Percentiles rank a stretch among this genome's conserved stretches.
Evolutionary conservation across 306 rosid genomes (phyloP).

Genomic region (Trifolium pratense): DNA sequence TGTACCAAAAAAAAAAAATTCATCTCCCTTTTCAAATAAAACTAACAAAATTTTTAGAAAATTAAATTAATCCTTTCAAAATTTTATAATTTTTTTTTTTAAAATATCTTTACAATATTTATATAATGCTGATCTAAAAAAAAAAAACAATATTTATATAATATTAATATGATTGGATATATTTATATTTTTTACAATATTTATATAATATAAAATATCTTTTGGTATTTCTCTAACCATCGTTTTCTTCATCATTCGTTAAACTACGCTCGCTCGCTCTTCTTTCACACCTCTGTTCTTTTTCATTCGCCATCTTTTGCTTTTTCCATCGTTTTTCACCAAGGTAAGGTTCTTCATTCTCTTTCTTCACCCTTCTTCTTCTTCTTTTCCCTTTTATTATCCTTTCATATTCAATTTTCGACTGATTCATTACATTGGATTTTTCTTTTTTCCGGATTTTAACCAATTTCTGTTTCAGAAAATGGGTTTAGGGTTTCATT

Average conservation of each 20-base stretch:
- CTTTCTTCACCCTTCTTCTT: neutral
- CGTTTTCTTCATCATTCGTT: constrained; percentile 21
- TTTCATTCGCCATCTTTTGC: constrained; percentile 1
- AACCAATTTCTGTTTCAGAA: constrained; percentile 23
- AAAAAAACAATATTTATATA: too few species aligned
- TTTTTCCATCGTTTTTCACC: neutral
- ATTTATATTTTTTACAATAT: too few species aligned
- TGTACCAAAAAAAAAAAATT: too few species aligned
- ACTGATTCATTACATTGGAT: neutral
- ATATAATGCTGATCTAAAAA: too few species aligned
- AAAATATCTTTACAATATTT: too few species aligned
- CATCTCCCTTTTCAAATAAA: too few species aligned
- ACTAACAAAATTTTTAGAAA: too few species aligned
- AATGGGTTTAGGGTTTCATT: constrained; percentile 42
- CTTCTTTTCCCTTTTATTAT: neutral
- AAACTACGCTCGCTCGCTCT: constrained; percentile 3
- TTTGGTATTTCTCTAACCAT: neutral
- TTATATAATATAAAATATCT: too few species aligned
- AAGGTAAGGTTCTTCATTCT: constrained; percentile 50
- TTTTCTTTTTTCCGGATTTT: constrained; percentile 2
- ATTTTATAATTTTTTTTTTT: too few species aligned
- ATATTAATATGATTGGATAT: too few species aligned
- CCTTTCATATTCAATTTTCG: neutral
- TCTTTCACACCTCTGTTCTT: neutral
- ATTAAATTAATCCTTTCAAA: too few species aligned